Evolutionary conservation across 208 protist species (phyloP), one percentile per base, ranked within the genome.

Genomic region (Leishmania braziliensis): DNA sequence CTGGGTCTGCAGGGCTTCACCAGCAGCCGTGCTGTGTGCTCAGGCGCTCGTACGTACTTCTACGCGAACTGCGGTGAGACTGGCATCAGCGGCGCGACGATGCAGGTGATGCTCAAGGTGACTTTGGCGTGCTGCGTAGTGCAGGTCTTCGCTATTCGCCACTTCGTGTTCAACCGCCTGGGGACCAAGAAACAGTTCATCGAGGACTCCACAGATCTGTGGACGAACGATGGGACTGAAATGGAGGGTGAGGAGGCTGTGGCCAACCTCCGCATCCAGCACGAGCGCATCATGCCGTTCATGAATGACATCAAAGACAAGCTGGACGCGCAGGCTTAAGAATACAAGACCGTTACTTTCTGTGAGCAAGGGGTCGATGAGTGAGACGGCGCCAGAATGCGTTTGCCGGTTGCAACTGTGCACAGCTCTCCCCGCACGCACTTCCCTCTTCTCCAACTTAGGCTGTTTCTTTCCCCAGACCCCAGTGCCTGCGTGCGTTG

Each of bases 271-370:
- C 88, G 88, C 75, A 95, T 97, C 82, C 92, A 97, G 87, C 91
- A 92, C 77, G 94, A 95, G 86, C 92, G 94, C 81, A 97, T 97
- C 75, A 95, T 95, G 94, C 94, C 94, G 8, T 97, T 97, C 78
- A 95, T 97, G 91, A 91, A 95, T 81, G 91, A 95, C 65, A 91
- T 95, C 79, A 86, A 93, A 83, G 88, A 92, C 60, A 95, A 93
- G 86, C 81, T 93, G 70, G 88, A 89, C 53, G 89, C 88, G 39
- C 84, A 89, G 53, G 53, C 73, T 9, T 54, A 74, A 68, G 20
- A 62, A 79, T 50, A 79, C 75, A 63, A 77, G 68, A 65, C 4
- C 29, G 18, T 58, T 39, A 3, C 51, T 76, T 16, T 58, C 51
- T 58, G 50, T 75, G 51, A 43, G 46, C 29, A 53, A 39, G 50